Conservation (phyloP, 139 green algal species). For the Tetraselmis striata region DNA sequence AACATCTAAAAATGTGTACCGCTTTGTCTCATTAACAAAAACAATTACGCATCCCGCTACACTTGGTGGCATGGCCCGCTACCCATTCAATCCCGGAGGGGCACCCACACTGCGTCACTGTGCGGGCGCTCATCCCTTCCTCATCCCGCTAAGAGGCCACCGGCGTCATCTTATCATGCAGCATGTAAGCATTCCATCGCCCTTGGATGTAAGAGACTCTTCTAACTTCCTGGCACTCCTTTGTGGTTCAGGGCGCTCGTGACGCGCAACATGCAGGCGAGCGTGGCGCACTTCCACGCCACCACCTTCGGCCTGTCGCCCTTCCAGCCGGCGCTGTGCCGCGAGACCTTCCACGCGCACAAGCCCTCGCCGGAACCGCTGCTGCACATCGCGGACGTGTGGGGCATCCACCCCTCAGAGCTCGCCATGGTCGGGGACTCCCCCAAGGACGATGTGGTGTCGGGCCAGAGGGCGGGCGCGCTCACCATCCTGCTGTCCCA, state of each 20-base stretch:
- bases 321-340: constrained; percentile 60
- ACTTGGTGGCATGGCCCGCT: too few relatives aligned
- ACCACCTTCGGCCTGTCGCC: constrained; percentile 39
- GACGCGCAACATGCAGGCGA: background rate
- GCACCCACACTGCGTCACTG: too few relatives aligned
- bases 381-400: constrained; percentile 71
- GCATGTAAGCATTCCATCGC: too few relatives aligned
- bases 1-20: too few relatives aligned
- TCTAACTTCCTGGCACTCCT: too few relatives aligned
- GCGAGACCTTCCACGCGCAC: constrained; percentile 59
- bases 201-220: too few relatives aligned
- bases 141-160: too few relatives aligned
- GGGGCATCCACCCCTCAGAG: constrained; percentile 50
- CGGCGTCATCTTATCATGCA: too few relatives aligned
- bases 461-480: constrained; percentile 63
- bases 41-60: too few relatives aligned
- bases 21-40: too few relatives aligned
- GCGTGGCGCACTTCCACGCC: constrained; percentile 50
- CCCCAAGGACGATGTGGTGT: constrained; percentile 68
- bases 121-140: too few relatives aligned
- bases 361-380: constrained; percentile 66
- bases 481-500: constrained; percentile 65
- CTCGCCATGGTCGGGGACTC: constrained; percentile 80
- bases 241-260: background rate
- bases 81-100: too few relatives aligned